Percentiles rank a stretch among this genome's conserved stretches.
Evolutionary conservation across 1,284 basidiomycete species (phyloP).

Genomic region (Neonothopanus nambi): DNA sequence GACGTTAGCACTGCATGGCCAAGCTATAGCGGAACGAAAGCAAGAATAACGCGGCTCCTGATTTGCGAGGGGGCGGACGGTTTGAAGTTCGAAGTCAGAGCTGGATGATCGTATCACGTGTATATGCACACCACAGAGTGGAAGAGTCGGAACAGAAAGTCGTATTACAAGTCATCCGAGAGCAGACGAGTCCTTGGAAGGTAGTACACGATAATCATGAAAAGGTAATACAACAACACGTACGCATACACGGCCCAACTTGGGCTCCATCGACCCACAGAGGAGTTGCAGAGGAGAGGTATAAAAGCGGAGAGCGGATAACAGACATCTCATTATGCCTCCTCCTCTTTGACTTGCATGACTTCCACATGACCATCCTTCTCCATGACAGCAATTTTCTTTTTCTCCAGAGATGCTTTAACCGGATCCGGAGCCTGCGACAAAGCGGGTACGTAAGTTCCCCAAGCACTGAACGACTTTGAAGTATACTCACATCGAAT

Average conservation of each 20-base stretch:
- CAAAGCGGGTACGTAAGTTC: not conserved
- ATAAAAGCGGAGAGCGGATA: not conserved
- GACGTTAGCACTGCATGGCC: no score
- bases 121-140: no score
- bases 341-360: conserved; percentile 12
- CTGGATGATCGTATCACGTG: no score
- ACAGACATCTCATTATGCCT: not conserved
- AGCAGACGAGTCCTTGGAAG: not conserved
- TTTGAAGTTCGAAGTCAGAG: no score
- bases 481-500: conserved; percentile 30
- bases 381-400: conserved; percentile 37
- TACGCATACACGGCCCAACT: not conserved
- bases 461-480: not conserved
- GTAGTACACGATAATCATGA: not conserved
- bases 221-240: not conserved
- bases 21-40: no score
- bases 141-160: no score
- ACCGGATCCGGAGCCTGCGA: conserved; percentile 39
- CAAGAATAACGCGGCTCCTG: no score
- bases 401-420: conserved; percentile 36
- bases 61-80: no score
- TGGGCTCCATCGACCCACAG: not conserved
- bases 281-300: not conserved
- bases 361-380: conserved; percentile 26
- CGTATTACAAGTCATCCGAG: no score